Evolutionary conservation across 2,329 filamentous ascomycete species (phyloP).

Genomic region (Hypomyces rosellus): DNA sequence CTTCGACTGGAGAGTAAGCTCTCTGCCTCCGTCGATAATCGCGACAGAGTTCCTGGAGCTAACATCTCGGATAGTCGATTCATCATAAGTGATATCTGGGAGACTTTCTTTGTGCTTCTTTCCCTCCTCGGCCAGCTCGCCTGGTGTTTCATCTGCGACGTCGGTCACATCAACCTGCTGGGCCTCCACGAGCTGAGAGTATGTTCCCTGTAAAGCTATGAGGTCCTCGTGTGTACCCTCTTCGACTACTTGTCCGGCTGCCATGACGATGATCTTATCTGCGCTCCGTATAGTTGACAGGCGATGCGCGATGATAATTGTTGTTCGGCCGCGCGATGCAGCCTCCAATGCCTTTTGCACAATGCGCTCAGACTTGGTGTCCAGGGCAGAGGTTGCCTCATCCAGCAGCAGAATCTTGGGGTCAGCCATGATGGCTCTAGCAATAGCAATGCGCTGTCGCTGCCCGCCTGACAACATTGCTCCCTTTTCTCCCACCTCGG

Average conservation of each 20-base stretch:
- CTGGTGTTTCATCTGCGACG: too few species aligned
- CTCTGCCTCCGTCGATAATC: too few species aligned
- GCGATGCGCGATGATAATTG: slow-evolving; percentile 91
- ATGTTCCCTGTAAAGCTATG: slow-evolving; percentile 37
- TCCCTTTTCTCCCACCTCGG: slow-evolving; percentile 89
- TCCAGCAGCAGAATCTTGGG: slow-evolving; percentile 87
- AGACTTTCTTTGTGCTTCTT: too few species aligned
- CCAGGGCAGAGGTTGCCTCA: slow-evolving; percentile 87
- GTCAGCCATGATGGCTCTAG: slow-evolving; percentile 81
- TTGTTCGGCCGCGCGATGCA: slow-evolving; percentile 79
- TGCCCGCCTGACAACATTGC: slow-evolving; percentile 90
- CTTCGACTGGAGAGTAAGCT: too few species aligned
- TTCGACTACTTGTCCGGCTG: slow-evolving; percentile 76
- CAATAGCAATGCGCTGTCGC: slow-evolving; percentile 93
- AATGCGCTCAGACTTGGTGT: slow-evolving; percentile 89
- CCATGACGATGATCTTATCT: slow-evolving; percentile 94
- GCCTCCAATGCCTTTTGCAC: slow-evolving; percentile 89
- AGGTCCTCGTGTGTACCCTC: slow-evolving; percentile 83
- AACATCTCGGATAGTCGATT: too few species aligned
- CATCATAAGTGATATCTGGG: too few species aligned
- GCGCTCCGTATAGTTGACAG: slow-evolving; percentile 90
- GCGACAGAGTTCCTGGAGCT: too few species aligned
- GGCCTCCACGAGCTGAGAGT: neutral
- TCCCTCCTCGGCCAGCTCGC: too few species aligned
- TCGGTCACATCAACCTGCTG: neutral